Conservation (phyloP, 2,329 filamentous ascomycete species). For the Aureobasidium sp. region DNA sequence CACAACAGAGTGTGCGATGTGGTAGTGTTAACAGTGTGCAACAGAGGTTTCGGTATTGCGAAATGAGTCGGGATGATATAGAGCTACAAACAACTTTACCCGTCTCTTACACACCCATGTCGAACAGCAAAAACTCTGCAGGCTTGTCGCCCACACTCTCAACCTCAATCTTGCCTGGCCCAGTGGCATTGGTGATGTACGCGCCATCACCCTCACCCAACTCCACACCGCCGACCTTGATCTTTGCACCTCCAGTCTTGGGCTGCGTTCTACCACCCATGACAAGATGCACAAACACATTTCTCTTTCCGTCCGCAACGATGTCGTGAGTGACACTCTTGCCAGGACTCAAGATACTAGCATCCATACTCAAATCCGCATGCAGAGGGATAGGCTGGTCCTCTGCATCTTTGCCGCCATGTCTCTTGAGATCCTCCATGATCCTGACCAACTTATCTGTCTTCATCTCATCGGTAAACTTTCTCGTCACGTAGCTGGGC, state of each 20-base stretch:
- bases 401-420: conserved; percentile 59
- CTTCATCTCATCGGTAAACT: conserved; percentile 68
- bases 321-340: conserved; percentile 64
- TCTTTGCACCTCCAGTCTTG: conserved; percentile 64
- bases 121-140: conserved; percentile 45
- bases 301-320: conserved; percentile 57
- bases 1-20: neutral
- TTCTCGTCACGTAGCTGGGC: conserved; percentile 69
- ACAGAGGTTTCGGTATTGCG: neutral
- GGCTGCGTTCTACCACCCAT: conserved; percentile 54
- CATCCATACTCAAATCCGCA: conserved; percentile 76
- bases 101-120: conserved; percentile 34
- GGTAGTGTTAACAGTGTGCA: too few species aligned
- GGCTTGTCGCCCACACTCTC: conserved; percentile 41
- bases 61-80: neutral
- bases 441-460: conserved; percentile 64
- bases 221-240: conserved; percentile 60
- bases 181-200: conserved; percentile 54
- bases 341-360: conserved; percentile 62
- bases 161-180: conserved; percentile 39
- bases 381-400: conserved; percentile 73
- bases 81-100: neutral
- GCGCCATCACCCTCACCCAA: conserved; percentile 75
- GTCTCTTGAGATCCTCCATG: conserved; percentile 61
- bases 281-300: conserved; percentile 73